Percentiles rank a stretch among this genome's conserved stretches.
Evolutionary conservation across 1,139 yeast genomes (phyloP).

Genomic region (Trichomonascaceae sp.): DNA sequence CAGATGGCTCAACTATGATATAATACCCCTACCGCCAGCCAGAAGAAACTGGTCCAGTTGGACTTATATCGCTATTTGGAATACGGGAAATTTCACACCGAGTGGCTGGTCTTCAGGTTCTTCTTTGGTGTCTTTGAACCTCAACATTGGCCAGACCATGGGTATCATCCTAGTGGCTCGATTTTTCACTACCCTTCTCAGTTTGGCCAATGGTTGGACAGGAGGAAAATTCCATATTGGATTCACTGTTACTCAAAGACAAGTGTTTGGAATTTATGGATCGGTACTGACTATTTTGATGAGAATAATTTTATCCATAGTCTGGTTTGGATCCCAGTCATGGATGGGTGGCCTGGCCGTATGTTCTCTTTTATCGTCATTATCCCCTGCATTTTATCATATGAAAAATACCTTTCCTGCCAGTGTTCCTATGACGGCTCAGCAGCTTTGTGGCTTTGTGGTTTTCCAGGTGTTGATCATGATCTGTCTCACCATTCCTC

Average conservation of each 20-base stretch:
- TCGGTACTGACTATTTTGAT: constrained; percentile 24
- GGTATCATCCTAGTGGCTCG: constrained; percentile 26
- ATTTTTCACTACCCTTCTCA: constrained; percentile 16
- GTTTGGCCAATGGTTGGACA: constrained; percentile 21
- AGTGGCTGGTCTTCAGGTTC: constrained; percentile 27
- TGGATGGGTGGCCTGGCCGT: constrained; percentile 31
- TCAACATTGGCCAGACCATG: constrained; percentile 16
- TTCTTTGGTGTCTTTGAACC: constrained; percentile 25
- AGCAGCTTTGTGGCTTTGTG: constrained; percentile 31
- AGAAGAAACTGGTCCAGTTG: constrained; percentile 25
- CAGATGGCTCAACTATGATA: constrained; percentile 16
- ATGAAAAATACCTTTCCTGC: constrained; percentile 32
- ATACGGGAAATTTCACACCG: constrained; percentile 20
- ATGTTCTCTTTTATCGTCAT: constrained; percentile 24
- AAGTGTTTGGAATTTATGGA: constrained; percentile 30
- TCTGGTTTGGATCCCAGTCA: constrained; percentile 31
- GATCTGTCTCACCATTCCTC: constrained; percentile 25
- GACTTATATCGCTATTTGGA: constrained; percentile 19
- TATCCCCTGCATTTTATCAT: constrained; percentile 24
- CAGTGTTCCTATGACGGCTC: constrained; percentile 28
- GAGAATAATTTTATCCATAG: constrained; percentile 26
- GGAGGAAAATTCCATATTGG: constrained; percentile 32
- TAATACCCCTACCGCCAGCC: constrained; percentile 25
- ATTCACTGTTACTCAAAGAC: constrained; percentile 27
- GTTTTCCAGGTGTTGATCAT: constrained; percentile 26